Conservation (phyloP, 2,329 filamentous ascomycete species). For the Sarocladium oryzae region DNA sequence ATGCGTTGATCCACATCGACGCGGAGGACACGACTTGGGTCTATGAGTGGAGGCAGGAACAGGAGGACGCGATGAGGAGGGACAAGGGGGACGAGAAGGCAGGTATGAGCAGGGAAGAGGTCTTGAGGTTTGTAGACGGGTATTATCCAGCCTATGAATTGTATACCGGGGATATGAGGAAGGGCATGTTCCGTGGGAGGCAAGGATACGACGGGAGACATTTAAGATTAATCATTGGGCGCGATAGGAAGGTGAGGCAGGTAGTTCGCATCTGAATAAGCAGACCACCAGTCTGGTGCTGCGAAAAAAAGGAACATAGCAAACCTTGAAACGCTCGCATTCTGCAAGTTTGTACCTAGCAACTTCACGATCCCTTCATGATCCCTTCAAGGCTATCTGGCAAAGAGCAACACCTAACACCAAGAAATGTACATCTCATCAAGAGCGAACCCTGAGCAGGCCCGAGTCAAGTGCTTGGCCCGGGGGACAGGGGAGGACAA, state of each 20-base stretch:
- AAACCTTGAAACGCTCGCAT: no score
- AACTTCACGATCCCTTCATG: no score
- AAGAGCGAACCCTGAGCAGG: no score
- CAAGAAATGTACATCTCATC: no score
- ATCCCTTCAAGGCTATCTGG: no score
- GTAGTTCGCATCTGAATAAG: conserved; percentile 39
- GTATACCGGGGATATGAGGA: conserved; percentile 52
- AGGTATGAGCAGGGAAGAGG: conserved; percentile 79
- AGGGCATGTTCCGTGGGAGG: conserved; percentile 50
- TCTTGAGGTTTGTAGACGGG: conserved; percentile 63
- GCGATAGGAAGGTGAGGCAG: conserved; percentile 53
- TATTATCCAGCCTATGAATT: conserved; percentile 70
- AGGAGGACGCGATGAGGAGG: conserved; percentile 65
- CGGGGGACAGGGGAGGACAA: neutral
- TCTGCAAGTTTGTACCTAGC: neutral
- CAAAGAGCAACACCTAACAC: neutral
- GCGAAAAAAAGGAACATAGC: no score
- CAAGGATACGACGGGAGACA: conserved; percentile 29
- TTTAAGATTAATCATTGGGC: conserved; percentile 54
- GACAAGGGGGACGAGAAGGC: conserved; percentile 48
- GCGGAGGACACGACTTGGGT: conserved; percentile 68
- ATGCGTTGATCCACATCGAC: conserved; percentile 55
- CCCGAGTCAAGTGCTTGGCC: no score
- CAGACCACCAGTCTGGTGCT: no score
- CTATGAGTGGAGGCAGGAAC: conserved; percentile 77